These are phyloP conservation scores for Bruguiera parviflora DNA, from an alignment of 345 rosid genomes.

Conservation along the genomic window DNA sequence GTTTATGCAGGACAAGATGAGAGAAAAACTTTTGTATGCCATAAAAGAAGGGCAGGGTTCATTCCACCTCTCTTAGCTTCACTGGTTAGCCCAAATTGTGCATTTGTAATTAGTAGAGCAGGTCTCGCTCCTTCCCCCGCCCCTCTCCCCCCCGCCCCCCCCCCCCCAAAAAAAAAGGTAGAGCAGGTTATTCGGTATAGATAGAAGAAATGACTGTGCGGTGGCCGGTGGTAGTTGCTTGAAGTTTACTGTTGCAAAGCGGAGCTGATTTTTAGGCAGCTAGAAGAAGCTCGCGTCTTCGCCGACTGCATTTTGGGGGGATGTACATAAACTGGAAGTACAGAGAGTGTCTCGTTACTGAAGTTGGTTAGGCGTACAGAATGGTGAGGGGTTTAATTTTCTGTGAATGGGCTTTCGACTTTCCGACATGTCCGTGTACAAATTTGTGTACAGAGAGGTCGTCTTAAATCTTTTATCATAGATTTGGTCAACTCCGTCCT, in stretches of 20 bases:
- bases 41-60: constrained; percentile 97
- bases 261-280: constrained; percentile 28
- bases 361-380: constrained; percentile 16
- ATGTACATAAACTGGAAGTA: constrained; percentile 17
- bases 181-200: constrained; percentile 21
- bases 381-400: constrained; percentile 11
- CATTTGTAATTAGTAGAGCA: constrained; percentile 49
- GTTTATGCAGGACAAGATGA: constrained; percentile 77
- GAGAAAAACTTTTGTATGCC: constrained; percentile 80
- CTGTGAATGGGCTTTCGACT: not conserved
- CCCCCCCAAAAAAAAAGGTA: not conserved
- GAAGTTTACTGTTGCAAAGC: not conserved
- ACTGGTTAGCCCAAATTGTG: constrained; percentile 22
- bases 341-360: constrained; percentile 10
- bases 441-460: constrained; percentile 19
- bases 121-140: not conserved
- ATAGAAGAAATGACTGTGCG: not conserved
- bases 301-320: constrained; percentile 15
- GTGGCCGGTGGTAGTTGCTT: constrained; percentile 6
- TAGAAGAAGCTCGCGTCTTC: constrained; percentile 27
- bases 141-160: no score
- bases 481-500: constrained; percentile 5
- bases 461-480: constrained; percentile 7
- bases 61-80: constrained; percentile 82
- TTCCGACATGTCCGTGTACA: constrained; percentile 16